A percentile compares a stretch with the other conserved stretches of the same genome.
These are phyloP conservation scores for Penicillium steckii DNA, from an alignment of 495 filamentous ascomycete genomes.

Conservation along the genomic window DNA sequence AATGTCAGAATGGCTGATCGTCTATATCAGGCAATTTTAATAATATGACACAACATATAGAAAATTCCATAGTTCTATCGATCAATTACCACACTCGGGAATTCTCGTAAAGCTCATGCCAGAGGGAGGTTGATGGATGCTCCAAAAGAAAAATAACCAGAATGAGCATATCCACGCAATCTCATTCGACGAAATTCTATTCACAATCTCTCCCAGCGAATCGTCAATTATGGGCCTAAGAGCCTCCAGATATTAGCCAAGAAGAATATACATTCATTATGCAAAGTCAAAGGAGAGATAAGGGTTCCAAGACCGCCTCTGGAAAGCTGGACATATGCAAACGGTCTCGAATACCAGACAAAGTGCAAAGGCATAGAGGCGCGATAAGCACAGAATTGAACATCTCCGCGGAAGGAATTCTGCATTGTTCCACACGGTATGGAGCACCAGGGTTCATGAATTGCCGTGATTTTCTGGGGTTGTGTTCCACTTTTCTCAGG, in stretches of 20 bases:
- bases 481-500: neutral
- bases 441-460: neutral
- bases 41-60: too few species aligned
- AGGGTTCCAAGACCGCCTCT: slow-evolving; percentile 1
- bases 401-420: slow-evolving; percentile 10
- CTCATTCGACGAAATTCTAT: slow-evolving; percentile 14
- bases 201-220: neutral
- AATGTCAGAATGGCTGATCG: too few species aligned
- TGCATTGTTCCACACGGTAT: neutral
- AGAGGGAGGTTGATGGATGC: neutral
- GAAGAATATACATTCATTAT: too few species aligned
- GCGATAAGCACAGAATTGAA: slow-evolving; percentile 4
- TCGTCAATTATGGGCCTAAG: neutral
- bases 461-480: slow-evolving; percentile 1
- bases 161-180: slow-evolving; percentile 7
- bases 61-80: too few species aligned
- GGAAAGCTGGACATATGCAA: slow-evolving; percentile 4
- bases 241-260: neutral
- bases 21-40: too few species aligned
- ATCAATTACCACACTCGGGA: too few species aligned
- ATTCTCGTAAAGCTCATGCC: neutral
- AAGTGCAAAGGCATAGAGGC: neutral
- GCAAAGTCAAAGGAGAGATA: slow-evolving; percentile 3
- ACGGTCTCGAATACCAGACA: neutral
- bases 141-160: slow-evolving; percentile 2